Evolutionary conservation across 1,284 basidiomycete species (phyloP).

Genomic region (Tilletia horrida): DNA sequence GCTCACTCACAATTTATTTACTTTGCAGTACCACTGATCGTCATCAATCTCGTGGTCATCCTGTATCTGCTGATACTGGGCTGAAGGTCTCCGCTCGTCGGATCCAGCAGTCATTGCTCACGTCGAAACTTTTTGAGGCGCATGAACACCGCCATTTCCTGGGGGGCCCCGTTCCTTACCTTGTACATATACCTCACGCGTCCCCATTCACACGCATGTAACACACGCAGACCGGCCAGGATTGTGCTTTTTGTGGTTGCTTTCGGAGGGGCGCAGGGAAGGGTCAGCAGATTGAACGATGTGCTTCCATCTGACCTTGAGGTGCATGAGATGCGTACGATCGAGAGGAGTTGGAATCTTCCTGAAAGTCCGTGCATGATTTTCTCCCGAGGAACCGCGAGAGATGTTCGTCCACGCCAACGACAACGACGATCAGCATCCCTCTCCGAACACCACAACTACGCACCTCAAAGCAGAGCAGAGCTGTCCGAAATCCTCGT

Average conservation of each 20-base stretch:
- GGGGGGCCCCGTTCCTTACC: too few relatives aligned
- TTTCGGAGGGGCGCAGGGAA: too few relatives aligned
- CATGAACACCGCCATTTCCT: too few relatives aligned
- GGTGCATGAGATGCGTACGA: slow-evolving; percentile 18
- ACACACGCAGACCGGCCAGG: too few relatives aligned
- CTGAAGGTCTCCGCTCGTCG: slow-evolving; percentile 15
- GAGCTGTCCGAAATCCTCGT: not conserved
- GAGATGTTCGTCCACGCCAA: not conserved
- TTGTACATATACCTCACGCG: too few relatives aligned
- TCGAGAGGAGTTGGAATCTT: not conserved
- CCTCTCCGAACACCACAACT: not conserved
- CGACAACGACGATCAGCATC: not conserved
- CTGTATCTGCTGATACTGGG: slow-evolving; percentile 41
- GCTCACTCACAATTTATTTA: not conserved
- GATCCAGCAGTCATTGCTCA: too few relatives aligned
- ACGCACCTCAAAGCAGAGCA: not conserved
- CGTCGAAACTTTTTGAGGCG: too few relatives aligned
- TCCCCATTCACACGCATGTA: too few relatives aligned
- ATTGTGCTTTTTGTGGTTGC: too few relatives aligned
- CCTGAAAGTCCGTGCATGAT: not conserved
- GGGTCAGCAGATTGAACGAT: too few relatives aligned
- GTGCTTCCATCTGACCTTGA: too few relatives aligned
- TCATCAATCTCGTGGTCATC: slow-evolving; percentile 45
- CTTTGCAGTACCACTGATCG: slow-evolving; percentile 40
- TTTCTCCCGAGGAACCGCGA: too few relatives aligned